phyloP scores from a whole-genome alignment of 2,329 filamentous ascomycete genomes.

The Paecilomyces formosus region DNA sequence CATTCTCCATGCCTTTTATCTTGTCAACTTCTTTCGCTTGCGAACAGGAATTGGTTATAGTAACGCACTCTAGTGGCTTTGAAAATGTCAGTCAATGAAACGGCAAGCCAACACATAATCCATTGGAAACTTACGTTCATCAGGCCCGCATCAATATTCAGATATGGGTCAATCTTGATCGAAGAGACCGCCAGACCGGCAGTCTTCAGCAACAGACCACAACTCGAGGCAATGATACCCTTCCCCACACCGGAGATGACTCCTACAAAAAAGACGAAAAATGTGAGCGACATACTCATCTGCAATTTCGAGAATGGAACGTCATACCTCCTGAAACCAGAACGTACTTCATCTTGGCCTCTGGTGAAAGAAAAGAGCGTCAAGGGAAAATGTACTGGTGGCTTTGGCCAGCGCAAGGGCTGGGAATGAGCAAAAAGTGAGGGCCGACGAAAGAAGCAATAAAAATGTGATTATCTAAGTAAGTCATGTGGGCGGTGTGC shows the following conservation, averaged over 20 bases:
- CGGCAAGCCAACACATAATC: constrained; percentile 44
- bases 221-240: constrained; percentile 61
- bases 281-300: background rate
- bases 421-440: background rate
- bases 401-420: background rate
- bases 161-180: constrained; percentile 66
- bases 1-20: constrained; percentile 68
- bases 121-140: constrained; percentile 38
- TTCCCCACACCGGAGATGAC: constrained; percentile 39
- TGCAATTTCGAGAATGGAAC: constrained; percentile 1
- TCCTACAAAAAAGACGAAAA: constrained; percentile 8
- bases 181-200: constrained; percentile 64
- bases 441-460: background rate
- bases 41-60: background rate
- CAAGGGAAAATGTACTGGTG: background rate
- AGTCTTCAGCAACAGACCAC: constrained; percentile 70
- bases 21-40: background rate
- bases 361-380: background rate
- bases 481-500: background rate
- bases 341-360: constrained; percentile 62
- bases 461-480: background rate
- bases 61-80: background rate
- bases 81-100: background rate
- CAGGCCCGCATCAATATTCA: constrained; percentile 68
- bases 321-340: constrained; percentile 62